Evolutionary conservation across 2,329 filamentous ascomycete species (phyloP), one percentile per base, ranked within the genome.

Genomic region (Botrytis porri): DNA sequence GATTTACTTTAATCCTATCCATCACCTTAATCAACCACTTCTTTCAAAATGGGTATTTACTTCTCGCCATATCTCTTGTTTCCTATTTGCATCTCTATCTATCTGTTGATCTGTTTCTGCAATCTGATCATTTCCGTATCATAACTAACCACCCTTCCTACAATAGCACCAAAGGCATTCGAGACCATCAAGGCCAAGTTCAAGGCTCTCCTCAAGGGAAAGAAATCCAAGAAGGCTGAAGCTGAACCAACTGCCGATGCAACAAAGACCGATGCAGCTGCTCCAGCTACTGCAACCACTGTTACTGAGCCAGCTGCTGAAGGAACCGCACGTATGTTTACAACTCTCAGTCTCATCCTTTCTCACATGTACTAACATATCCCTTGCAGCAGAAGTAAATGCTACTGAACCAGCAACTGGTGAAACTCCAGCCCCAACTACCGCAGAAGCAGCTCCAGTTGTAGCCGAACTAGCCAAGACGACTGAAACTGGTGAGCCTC

Each of bases 91-190:
- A 22, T 32, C 29, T 54, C 48, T n/a, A 64, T 64, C n/a, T 37
- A 16, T 60, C 25, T 29, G 37, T 32, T 57, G 29, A 16, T 60
- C 25, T 29, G 37, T 32, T 57, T 32, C 25, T 37, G 32, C 18
- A 25, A n/a, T 9, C 12, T 51, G 5, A 29, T n/a, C 63, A 59
- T 61, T 51, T 18, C n/a, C 39, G 16, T n/a, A 20, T 18, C 10
- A 41, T 32, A n/a, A 64, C 63, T 65, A 45, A 51, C 69, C 69
- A 35, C 29, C 37, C 2, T 43, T 73, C n/a, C 45, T 51, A 10
- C 35, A 57, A 45, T 63, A 81, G 80, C 80, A 75, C 79, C 80
- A 73, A 80, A 80, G 62, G 77, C 78, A 39, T 45, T 81, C 45
- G 67, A 73, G 25, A 73, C 76, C 62, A 65, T 81, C 71, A 81